Percentiles rank a stretch among this genome's conserved stretches.
Evolutionary conservation across 2,329 filamentous ascomycete species (phyloP).

Genomic region (Thermochaetoides dissita): DNA sequence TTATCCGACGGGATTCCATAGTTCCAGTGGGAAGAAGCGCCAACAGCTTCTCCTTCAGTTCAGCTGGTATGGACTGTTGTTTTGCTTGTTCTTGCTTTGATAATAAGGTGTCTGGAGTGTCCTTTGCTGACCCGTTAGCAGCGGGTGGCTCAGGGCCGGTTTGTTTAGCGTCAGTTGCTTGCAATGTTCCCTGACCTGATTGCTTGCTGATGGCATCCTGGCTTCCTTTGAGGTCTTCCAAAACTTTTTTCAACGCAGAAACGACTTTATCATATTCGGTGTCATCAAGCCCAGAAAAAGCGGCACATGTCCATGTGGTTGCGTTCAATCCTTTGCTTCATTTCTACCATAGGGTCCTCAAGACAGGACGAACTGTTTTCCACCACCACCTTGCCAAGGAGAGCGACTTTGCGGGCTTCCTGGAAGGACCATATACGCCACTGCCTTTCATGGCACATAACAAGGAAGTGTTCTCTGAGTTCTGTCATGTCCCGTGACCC

Average conservation of each 20-base stretch:
- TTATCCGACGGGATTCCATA: no score
- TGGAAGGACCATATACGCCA: constrained; percentile 25
- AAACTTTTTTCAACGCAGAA: no score
- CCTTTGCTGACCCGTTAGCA: no score
- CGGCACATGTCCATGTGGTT: constrained; percentile 25
- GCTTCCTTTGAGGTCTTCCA: neutral
- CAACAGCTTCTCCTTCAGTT: no score
- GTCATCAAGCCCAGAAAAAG: constrained; percentile 18
- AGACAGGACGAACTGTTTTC: constrained; percentile 25
- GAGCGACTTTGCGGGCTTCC: constrained; percentile 14
- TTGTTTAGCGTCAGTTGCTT: no score
- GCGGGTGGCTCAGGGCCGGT: no score
- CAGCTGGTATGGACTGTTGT: no score
- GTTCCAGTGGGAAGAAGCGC: no score
- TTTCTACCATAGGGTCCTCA: constrained; percentile 18
- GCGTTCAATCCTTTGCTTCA: constrained; percentile 19
- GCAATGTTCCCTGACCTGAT: no score
- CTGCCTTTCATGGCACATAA: constrained; percentile 16
- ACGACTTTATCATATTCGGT: neutral
- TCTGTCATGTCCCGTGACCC: constrained; percentile 20
- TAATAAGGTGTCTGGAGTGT: no score
- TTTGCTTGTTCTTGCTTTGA: no score
- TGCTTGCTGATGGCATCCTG: constrained; percentile 2
- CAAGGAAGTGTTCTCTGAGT: constrained; percentile 19
- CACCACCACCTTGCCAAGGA: constrained; percentile 17